Percentiles rank a stretch among this genome's conserved stretches.
Evolutionary conservation across 2,329 filamentous ascomycete genomes (phyloP).

Genomic region (Corinectria fuckeliana): DNA sequence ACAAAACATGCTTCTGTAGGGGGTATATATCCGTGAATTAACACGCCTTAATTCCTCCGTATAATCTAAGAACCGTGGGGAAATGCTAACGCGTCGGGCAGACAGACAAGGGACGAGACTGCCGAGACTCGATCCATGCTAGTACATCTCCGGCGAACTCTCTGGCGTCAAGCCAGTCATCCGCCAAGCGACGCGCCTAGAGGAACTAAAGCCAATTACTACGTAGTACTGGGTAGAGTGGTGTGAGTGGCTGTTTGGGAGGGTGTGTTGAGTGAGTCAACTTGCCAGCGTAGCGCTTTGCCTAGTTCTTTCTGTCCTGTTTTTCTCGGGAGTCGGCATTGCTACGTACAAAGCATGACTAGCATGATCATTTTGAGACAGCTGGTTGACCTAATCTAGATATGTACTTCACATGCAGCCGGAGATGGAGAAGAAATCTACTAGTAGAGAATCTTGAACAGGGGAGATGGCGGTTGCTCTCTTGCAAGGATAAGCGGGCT

Average conservation of each 20-base stretch:
- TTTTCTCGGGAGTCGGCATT: background rate
- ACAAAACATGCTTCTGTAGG: background rate
- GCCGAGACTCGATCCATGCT: background rate
- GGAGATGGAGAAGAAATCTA: background rate
- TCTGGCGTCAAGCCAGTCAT: conserved; percentile 17
- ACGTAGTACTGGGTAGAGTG: too few relatives aligned
- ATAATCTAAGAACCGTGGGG: background rate
- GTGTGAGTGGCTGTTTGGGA: background rate
- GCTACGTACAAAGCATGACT: too few relatives aligned
- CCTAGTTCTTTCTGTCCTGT: background rate
- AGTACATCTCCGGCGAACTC: background rate
- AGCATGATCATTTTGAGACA: background rate
- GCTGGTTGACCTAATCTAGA: too few relatives aligned
- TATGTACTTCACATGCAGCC: background rate
- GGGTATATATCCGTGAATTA: background rate
- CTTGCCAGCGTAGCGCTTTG: too few relatives aligned
- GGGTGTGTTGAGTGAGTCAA: too few relatives aligned
- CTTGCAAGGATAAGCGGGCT: background rate
- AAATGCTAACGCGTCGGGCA: background rate
- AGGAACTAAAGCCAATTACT: too few relatives aligned
- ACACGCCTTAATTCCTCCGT: background rate
- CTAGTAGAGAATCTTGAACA: background rate
- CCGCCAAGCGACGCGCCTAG: background rate
- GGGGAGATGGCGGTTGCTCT: background rate
- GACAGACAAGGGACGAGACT: background rate